Evolutionary conservation across 805 yeast species (phyloP), one percentile per base, ranked within the genome.

Genomic region (Candida odintsovae): DNA sequence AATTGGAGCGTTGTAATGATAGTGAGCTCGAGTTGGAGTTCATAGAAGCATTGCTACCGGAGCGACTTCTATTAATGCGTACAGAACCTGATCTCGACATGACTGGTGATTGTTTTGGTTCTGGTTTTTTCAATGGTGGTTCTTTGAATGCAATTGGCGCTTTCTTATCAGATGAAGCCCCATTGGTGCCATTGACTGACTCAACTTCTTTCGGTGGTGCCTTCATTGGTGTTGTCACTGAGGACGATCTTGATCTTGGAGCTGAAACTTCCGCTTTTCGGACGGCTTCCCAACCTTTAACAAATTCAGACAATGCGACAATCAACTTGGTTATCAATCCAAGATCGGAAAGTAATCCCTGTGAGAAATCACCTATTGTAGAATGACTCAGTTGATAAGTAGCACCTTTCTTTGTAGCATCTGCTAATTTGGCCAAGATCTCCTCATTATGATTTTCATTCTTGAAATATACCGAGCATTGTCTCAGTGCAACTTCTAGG

Each of bases 361-460:
- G 44, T 12, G 42, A 29, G 36, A 70, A 65, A 28, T 71, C 76
- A 9, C 58, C 44, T 1, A 71, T 50, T 16, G 56, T 65, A 38
- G 66, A 63, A 4, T 64, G 46, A 28, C 57, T 65, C 6, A 62
- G 50, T n/a, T 63, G 69, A 48, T 56, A 65, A 31, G 40, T 46
- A 2, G 76, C 58, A 38, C 67, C 68, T 44, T 64, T 65, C 29
- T 78, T 59, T 3, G 72, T 55, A 33, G 68, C 67, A 40, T 75
- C 62, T 1, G 76, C 66, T 41, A 72, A 57, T 6, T 67, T 70
- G 15, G 76, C 75, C 28, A 72, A 62, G 18, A 74, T 55, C 10
- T 68, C 68, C 4, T 76, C 75, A 51, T 72, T 73, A 42, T 68
- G 72, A 49, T 69, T 72, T 7, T 70, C 55, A 0, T 60, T 47